Conservation (phyloP, 2,329 filamentous ascomycete genomes). For the Penicillium oxalicum region DNA sequence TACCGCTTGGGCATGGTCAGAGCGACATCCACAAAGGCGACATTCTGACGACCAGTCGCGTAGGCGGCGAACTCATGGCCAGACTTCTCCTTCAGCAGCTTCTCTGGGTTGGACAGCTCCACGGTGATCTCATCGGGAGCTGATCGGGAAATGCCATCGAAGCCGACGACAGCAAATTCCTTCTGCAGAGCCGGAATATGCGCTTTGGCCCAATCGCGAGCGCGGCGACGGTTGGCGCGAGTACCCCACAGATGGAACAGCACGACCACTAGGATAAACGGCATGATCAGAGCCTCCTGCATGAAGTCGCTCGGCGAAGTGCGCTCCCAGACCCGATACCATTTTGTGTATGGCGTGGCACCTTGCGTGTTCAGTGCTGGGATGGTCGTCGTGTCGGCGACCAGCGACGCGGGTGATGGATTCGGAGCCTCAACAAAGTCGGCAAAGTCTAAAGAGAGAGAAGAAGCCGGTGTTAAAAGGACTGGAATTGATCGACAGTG, state of each 20-base stretch:
- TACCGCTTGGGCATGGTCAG: slow-evolving; percentile 77
- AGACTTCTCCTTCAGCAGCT: slow-evolving; percentile 75
- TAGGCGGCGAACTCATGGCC: slow-evolving; percentile 83
- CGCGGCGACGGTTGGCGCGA: slow-evolving; percentile 70
- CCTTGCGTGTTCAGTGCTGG: slow-evolving; percentile 44
- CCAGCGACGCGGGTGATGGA: slow-evolving; percentile 49
- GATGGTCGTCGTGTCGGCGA: slow-evolving; percentile 36
- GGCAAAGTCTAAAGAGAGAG: slow-evolving; percentile 66
- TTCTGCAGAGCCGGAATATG: slow-evolving; percentile 65
- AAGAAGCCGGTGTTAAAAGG: slow-evolving; percentile 3
- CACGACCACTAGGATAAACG: slow-evolving; percentile 67
- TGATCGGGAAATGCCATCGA: slow-evolving; percentile 51
- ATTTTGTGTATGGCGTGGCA: slow-evolving; percentile 72
- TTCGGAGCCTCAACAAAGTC: slow-evolving; percentile 80
- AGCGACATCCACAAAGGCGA: slow-evolving; percentile 83
- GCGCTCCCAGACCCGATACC: slow-evolving; percentile 96
- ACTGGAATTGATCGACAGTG: slow-evolving; percentile 6
- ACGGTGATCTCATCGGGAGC: slow-evolving; percentile 38
- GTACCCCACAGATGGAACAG: slow-evolving; percentile 76
- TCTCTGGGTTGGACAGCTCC: slow-evolving; percentile 47
- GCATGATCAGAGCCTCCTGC: slow-evolving; percentile 75
- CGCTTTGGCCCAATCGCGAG: slow-evolving; percentile 70
- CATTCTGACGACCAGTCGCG: slow-evolving; percentile 84
- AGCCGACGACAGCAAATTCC: slow-evolving; percentile 87
- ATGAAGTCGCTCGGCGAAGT: slow-evolving; percentile 77